Conservation (phyloP, 108 stramenopile species). For the Fragilaria crotonensis region DNA sequence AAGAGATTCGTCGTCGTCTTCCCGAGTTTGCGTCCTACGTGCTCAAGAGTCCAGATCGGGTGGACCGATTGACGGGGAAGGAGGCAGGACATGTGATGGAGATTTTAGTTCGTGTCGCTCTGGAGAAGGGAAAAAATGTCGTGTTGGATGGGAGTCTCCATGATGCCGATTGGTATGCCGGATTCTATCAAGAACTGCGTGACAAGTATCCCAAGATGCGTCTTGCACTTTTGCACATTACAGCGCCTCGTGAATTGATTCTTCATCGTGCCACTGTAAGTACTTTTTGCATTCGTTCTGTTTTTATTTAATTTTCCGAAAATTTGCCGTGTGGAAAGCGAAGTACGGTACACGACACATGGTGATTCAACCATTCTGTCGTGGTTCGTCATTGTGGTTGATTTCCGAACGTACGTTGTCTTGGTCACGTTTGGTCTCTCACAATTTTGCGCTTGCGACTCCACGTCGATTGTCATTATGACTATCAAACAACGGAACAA, state of each 20-base stretch:
- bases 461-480: no score
- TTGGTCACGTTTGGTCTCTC: no score
- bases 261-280: conserved; percentile 25
- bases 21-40: conserved; percentile 69
- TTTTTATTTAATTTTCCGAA: no score
- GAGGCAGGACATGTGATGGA: conserved; percentile 57
- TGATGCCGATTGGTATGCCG: conserved; percentile 54
- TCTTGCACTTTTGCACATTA: conserved; percentile 41
- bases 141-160: conserved; percentile 54
- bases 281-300: no score
- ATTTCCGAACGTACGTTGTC: no score
- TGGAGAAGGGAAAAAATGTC: conserved; percentile 53
- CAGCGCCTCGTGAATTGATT: conserved; percentile 22
- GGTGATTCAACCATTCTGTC: background rate
- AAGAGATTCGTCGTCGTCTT: conserved; percentile 54
- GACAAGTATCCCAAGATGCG: conserved; percentile 21
- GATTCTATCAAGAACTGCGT: conserved; percentile 34
- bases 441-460: no score
- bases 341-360: background rate
- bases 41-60: conserved; percentile 33
- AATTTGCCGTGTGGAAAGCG: no score
- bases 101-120: conserved; percentile 35
- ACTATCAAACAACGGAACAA: no score
- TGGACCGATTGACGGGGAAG: conserved; percentile 45
- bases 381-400: background rate